A percentile compares a stretch with the other conserved stretches of the same genome.
Conservation (phyloP, 768 basidiomycete species). For the Lactarius vividus region DNA sequence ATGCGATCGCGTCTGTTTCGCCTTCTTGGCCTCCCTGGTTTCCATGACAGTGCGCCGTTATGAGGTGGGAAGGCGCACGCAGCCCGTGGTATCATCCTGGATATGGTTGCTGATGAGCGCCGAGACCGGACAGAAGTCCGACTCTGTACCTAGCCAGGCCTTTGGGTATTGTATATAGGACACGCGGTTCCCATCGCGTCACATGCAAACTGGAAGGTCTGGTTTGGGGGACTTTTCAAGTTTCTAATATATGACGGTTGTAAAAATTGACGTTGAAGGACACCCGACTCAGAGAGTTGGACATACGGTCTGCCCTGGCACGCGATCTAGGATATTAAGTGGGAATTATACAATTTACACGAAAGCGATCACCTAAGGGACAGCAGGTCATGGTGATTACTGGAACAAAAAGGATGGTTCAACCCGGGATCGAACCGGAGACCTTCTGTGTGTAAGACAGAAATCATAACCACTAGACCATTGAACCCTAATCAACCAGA, state of each 20-base stretch:
- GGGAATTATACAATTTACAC: neutral
- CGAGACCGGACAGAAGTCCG: neutral
- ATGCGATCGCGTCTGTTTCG: neutral
- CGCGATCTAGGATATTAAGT: neutral
- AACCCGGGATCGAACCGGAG: conserved; percentile 31
- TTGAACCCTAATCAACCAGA: conserved; percentile 15
- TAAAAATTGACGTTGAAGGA: too few relatives aligned
- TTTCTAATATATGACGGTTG: too few relatives aligned
- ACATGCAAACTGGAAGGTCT: neutral
- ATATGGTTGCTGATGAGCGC: neutral
- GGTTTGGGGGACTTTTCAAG: neutral
- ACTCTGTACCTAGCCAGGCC: neutral
- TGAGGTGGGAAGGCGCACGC: neutral
- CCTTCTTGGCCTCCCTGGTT: neutral
- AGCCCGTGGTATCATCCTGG: neutral
- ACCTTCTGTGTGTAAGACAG: conserved; percentile 33
- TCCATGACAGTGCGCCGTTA: conserved; percentile 2
- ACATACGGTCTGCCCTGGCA: neutral
- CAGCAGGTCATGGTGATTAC: neutral
- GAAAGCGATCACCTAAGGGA: neutral
- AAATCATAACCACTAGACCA: conserved; percentile 33
- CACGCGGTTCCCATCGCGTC: neutral
- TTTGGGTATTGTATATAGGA: neutral
- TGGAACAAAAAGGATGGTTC: conserved; percentile 26
- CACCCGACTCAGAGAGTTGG: neutral